Conservation (phyloP, 2,329 filamentous ascomycete species). For the Sphaceloma murrayae region DNA sequence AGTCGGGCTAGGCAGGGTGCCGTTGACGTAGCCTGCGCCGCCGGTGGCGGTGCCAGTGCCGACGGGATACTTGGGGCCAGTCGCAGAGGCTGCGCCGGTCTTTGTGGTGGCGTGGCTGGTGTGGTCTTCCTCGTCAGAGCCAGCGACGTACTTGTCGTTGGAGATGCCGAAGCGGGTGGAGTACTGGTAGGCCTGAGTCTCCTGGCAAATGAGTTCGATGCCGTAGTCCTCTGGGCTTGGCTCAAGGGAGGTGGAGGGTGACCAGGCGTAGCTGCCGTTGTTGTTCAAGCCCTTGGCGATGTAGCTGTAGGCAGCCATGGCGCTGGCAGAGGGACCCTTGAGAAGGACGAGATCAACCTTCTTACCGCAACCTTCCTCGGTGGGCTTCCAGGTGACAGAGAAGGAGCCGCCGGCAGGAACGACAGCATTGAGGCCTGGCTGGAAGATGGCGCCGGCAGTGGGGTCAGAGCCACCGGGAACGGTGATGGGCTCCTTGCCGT, state of each 20-base stretch:
- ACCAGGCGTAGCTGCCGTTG: slow-evolving; percentile 46
- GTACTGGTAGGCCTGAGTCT: slow-evolving; percentile 52
- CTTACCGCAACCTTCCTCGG: slow-evolving; percentile 30
- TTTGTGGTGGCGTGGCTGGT: no score
- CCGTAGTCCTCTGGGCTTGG: slow-evolving; percentile 44
- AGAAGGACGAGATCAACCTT: slow-evolving; percentile 51
- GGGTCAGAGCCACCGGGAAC: slow-evolving; percentile 26
- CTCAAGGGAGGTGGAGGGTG: slow-evolving; percentile 38
- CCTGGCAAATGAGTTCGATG: slow-evolving; percentile 51
- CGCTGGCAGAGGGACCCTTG: slow-evolving; percentile 44
- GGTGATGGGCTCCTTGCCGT: slow-evolving; percentile 22
- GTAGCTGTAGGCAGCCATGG: slow-evolving; percentile 43
- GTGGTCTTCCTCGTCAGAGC: slow-evolving; percentile 22
- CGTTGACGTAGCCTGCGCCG: slow-evolving; percentile 19
- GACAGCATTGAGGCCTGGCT: slow-evolving; percentile 42
- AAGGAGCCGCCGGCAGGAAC: slow-evolving; percentile 48
- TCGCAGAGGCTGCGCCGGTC: slow-evolving; percentile 18
- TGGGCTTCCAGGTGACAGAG: slow-evolving; percentile 50
- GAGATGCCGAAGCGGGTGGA: slow-evolving; percentile 54
- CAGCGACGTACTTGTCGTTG: slow-evolving; percentile 30
- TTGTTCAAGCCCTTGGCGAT: slow-evolving; percentile 37
- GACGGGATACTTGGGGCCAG: slow-evolving; percentile 23
- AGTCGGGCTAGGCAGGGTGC: slow-evolving; percentile 25
- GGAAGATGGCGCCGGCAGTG: slow-evolving; percentile 46
- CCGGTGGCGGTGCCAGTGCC: slow-evolving; percentile 17